phyloP scores from a whole-genome alignment of 306 rosid genomes.

The Amphicarpaea edgeworthii region DNA sequence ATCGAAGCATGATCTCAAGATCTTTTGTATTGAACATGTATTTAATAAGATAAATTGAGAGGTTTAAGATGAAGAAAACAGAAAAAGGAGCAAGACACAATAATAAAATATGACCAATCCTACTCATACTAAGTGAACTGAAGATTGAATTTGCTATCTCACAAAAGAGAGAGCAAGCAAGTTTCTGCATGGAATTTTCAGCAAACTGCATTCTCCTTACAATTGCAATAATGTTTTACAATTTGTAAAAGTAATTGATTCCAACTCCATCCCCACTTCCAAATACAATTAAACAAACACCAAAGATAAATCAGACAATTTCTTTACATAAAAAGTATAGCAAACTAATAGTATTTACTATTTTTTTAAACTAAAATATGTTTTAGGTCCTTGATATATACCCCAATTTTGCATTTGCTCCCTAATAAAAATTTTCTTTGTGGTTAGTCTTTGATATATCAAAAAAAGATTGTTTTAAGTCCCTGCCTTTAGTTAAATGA shows the following conservation, averaged over 20 bases:
- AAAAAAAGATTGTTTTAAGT: too few relatives aligned
- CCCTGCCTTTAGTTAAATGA: too few relatives aligned
- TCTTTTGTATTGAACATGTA: neutral
- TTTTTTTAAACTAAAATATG: too few relatives aligned
- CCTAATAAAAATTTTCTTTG: too few relatives aligned
- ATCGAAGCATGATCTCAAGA: neutral
- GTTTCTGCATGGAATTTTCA: constrained; percentile 7
- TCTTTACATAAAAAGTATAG: neutral
- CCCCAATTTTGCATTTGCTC: too few relatives aligned
- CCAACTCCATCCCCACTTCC: constrained; percentile 3
- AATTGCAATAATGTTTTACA: neutral
- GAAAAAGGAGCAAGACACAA: neutral
- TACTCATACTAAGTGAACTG: neutral
- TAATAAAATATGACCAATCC: neutral
- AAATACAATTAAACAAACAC: neutral
- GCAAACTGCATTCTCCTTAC: neutral
- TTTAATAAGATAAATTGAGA: neutral
- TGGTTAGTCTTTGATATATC: too few relatives aligned
- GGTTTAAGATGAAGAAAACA: constrained; percentile 10
- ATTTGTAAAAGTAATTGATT: constrained; percentile 9
- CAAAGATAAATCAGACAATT: constrained; percentile 15
- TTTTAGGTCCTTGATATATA: too few relatives aligned
- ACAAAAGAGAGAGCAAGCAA: constrained; percentile 14
- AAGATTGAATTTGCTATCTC: neutral
- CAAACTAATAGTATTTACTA: too few relatives aligned